Conservation (phyloP, 192 early-diverging fungal genomes). For the Linnemannia elongata region DNA sequence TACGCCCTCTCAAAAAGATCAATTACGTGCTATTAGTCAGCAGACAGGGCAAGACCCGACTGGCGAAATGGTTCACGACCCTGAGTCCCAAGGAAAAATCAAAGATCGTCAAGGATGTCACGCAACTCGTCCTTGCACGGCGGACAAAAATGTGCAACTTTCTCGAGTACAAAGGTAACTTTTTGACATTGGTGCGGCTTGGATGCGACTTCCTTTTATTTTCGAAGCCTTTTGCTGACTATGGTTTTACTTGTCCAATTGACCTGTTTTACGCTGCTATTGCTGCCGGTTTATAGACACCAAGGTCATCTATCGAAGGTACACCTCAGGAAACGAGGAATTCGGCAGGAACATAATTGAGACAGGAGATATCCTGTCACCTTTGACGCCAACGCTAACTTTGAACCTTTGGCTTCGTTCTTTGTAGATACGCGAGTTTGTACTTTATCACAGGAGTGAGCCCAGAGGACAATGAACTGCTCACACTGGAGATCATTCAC, state of each 20-base stretch:
- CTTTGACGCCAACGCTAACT: not conserved
- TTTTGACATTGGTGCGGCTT: not conserved
- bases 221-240: not conserved
- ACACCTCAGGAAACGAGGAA: not conserved
- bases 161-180: constrained; percentile 89
- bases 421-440: constrained; percentile 88
- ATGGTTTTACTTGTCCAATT: not conserved
- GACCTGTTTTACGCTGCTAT: not conserved
- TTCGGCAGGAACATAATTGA: not conserved
- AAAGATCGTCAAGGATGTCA: constrained; percentile 94
- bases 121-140: constrained; percentile 87
- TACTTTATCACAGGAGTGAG: constrained; percentile 95
- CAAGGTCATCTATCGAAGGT: constrained; percentile 72
- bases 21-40: constrained; percentile 83
- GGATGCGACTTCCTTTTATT: no score
- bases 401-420: not conserved
- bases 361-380: not conserved
- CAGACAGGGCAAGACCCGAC: constrained; percentile 83
- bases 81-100: constrained; percentile 88
- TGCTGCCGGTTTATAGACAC: constrained; percentile 53
- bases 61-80: constrained; percentile 84
- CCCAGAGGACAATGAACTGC: constrained; percentile 93
- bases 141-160: constrained; percentile 97
- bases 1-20: constrained; percentile 53
- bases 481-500: constrained; percentile 96